Evolutionary conservation across 2,329 filamentous ascomycete species (phyloP), one percentile per base, ranked within the genome.

Genomic region (Erysiphe pulchra): DNA sequence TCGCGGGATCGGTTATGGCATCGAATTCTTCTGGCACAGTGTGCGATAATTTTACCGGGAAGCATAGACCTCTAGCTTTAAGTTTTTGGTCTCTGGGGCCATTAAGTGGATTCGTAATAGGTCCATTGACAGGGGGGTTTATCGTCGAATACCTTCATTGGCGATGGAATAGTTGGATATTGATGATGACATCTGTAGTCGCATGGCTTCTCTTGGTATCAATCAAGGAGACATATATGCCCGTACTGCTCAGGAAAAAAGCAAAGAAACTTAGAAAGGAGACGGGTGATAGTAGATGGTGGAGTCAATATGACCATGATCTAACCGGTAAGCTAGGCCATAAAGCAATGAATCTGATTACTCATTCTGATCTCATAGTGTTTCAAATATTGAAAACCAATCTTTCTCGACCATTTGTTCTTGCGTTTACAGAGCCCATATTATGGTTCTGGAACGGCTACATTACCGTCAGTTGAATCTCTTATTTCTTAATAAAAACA

Each of bases 81-180:
- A 82, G 76, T 4, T 67, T 92, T 32, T 93, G 84, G 75, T 73
- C 70, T 49, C 75, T 93, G 46, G 85, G 83, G 0, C 85, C 86
- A 0, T 71, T 92, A 59, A 92, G 92, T 55, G 85, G 80, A 14
- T 80, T 62, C 45, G 63, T 54, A 0, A 63, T 75, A 30, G 76
- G 78, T 0, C 78, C 80, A 0, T 62, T 86, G 0, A 77, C 93
- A 32, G 85, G 85, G 18, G 85, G 85, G 0, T 92, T 92, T 52
- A 72, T 80, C 1, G 82, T 60, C 51, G 34, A 85, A 59, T 75
- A 79, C 50, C 64, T 90, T 2, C 84, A 83, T 11, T 94, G 86
- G 86, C 65, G 85, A 30, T 93, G 84, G 83, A 78, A 77, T 34
- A 80, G 81, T 55, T 92, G 82, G 80, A 67, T 90, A 17, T 71